Evolutionary conservation across 257 asterid genomes (phyloP), one percentile per base, ranked within the genome.

Genomic region (Solanum chmielewskii): DNA sequence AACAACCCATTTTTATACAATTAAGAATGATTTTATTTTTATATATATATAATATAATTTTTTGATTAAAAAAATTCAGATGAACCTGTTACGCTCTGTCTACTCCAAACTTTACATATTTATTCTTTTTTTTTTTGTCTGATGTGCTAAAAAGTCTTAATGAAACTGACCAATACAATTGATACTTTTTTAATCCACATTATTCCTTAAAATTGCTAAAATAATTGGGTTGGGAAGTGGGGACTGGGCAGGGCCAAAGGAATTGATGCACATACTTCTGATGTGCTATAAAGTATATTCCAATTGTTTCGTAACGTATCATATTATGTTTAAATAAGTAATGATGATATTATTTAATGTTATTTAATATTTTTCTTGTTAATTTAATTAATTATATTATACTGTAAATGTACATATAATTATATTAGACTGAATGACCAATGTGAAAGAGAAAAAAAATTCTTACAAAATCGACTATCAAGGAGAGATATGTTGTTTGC

Each of bases 11-110:
- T 4, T 33, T 49, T 52, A 52, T 52, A 16, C 1, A 52, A 7
- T 52, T 52, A 52, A 52, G 6, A 52, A 16, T 52, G 0, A 0
- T 52, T 52, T 52, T 16, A 0, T 52, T 21, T 9, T 59, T 21
- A 9, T 23, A 21, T 4, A 9, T 66, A 13, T 27, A 12, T 27
- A 2, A 66, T 68, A 15, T 27, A 6, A 1, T 6, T 27, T 68
- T 68, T 27, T 0, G 2, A 68, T 27, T 33, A 3, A 33, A 33
- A 33, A 33, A 31, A 25, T 27, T 27, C 18, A 3, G 4, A 66
- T 66, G 0, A 25, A 66, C 37, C 5, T 0, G 0, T 27, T 49
- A 49, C 9, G 0, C 60, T 7, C 60, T 15, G 9, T 49, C 9
- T 0, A 21, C 9, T 16, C 3, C 60, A 52, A 52, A 52, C 23